phyloP scores from a whole-genome alignment of 805 yeast species.

The Cyberlindnera japonica region DNA sequence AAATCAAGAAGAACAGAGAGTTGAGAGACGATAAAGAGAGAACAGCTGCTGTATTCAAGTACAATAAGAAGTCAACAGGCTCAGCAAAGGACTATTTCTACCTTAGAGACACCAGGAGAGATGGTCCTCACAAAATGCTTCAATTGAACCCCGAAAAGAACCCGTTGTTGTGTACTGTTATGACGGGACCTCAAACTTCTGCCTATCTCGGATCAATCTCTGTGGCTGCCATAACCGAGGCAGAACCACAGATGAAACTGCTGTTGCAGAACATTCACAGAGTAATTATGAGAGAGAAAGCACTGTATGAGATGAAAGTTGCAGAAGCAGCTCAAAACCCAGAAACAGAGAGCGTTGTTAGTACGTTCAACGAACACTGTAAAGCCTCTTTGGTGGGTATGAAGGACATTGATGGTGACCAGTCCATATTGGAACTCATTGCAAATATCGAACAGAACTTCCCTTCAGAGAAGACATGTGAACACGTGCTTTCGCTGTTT shows the following conservation, averaged over 20 bases:
- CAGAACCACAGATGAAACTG: conserved; percentile 16
- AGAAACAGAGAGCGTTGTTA: conserved; percentile 5
- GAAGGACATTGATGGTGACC: conserved; percentile 8
- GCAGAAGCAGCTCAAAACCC: not conserved
- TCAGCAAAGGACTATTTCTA: conserved; percentile 16
- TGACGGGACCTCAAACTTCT: conserved; percentile 10
- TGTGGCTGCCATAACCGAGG: conserved; percentile 15
- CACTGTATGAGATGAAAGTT: conserved; percentile 4
- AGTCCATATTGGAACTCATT: conserved; percentile 4
- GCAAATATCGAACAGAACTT: conserved; percentile 11
- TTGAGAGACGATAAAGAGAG: conserved; percentile 15
- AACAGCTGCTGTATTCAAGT: conserved; percentile 9
- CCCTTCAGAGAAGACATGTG: conserved; percentile 5
- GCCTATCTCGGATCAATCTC: conserved; percentile 21
- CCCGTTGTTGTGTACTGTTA: conserved; percentile 16
- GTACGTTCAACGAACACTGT: conserved; percentile 10
- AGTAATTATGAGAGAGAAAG: conserved; percentile 14
- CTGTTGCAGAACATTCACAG: conserved; percentile 13
- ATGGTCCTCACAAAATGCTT: conserved; percentile 8
- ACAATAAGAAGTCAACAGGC: conserved; percentile 13
- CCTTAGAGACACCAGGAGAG: conserved; percentile 8
- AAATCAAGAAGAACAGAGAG: conserved; percentile 15
- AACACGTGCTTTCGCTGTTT: conserved; percentile 4
- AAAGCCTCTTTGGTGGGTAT: conserved; percentile 11
- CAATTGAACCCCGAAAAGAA: conserved; percentile 19